Percentiles rank a stretch among this genome's conserved stretches.
Conservation (phyloP, 306 rosid species). For the Malus asiatica region DNA sequence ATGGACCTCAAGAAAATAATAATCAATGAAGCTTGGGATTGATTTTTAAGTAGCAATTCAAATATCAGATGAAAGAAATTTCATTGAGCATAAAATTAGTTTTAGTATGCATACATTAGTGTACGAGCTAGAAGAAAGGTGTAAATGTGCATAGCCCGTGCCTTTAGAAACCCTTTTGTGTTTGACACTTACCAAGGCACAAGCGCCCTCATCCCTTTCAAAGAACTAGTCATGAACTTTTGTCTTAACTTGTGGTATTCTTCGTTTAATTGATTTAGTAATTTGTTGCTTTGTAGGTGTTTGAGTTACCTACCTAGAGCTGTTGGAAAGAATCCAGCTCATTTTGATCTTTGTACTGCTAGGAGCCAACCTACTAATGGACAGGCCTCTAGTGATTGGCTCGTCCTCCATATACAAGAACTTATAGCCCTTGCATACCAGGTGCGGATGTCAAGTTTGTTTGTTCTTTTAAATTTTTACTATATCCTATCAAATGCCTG, state of each 20-base stretch:
- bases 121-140: neutral
- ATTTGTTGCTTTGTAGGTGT: conserved; percentile 53
- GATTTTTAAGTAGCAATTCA: neutral
- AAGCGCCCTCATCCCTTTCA: neutral
- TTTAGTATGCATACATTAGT: neutral
- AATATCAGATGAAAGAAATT: neutral
- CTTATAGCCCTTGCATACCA: conserved; percentile 96
- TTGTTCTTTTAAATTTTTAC: neutral
- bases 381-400: conserved; percentile 62
- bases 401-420: conserved; percentile 85
- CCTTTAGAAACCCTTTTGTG: neutral
- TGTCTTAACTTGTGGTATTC: neutral
- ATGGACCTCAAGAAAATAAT: neutral
- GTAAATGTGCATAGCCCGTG: neutral
- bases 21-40: neutral
- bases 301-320: conserved; percentile 83
- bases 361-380: conserved; percentile 51
- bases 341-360: conserved; percentile 80
- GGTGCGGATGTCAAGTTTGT: conserved; percentile 39
- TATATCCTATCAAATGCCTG: neutral
- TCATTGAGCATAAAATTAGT: neutral
- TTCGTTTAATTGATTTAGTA: conserved; percentile 8
- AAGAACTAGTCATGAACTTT: neutral
- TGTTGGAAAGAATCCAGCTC: conserved; percentile 81
- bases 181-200: neutral